Conservation (phyloP, 2,329 filamentous ascomycete genomes). For the Penicillium sp. region DNA sequence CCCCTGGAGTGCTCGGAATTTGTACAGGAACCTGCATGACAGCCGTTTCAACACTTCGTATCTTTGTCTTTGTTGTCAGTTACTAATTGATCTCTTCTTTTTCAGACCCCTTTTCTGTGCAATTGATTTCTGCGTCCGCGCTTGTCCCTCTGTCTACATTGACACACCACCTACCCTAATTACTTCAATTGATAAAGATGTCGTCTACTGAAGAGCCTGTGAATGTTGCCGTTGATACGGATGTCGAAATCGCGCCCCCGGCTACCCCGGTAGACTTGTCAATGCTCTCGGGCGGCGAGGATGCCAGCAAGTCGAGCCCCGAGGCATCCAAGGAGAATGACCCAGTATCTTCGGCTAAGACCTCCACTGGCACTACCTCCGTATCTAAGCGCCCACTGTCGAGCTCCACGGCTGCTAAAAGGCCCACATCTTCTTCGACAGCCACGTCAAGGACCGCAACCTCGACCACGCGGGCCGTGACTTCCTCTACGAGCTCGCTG, state of each 20-base stretch:
- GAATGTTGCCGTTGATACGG: conserved; percentile 26
- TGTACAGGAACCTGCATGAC: not conserved
- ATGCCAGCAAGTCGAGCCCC: conserved; percentile 34
- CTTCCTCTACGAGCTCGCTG: conserved; percentile 36
- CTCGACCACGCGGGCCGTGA: conserved; percentile 26
- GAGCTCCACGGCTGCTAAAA: conserved; percentile 35
- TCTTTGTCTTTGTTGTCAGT: not conserved
- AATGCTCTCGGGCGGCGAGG: conserved; percentile 34
- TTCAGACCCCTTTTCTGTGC: conserved; percentile 5
- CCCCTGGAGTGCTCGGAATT: not conserved
- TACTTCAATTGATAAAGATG: conserved; percentile 25
- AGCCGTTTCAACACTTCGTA: not conserved
- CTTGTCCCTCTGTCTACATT: not conserved
- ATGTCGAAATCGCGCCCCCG: conserved; percentile 31
- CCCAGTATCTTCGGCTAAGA: conserved; percentile 34
- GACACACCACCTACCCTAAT: conserved; percentile 1
- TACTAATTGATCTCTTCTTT: not conserved
- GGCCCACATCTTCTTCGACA: conserved; percentile 36
- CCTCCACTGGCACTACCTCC: conserved; percentile 24
- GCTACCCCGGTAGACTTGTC: conserved; percentile 36
- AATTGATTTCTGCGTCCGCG: not conserved
- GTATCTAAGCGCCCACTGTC: conserved; percentile 35
- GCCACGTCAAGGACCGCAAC: conserved; percentile 28
- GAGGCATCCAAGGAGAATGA: conserved; percentile 36
- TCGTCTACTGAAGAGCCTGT: conserved; percentile 36